Conservation (phyloP, 129 eudicot species). For the Escallonia rubra region DNA sequence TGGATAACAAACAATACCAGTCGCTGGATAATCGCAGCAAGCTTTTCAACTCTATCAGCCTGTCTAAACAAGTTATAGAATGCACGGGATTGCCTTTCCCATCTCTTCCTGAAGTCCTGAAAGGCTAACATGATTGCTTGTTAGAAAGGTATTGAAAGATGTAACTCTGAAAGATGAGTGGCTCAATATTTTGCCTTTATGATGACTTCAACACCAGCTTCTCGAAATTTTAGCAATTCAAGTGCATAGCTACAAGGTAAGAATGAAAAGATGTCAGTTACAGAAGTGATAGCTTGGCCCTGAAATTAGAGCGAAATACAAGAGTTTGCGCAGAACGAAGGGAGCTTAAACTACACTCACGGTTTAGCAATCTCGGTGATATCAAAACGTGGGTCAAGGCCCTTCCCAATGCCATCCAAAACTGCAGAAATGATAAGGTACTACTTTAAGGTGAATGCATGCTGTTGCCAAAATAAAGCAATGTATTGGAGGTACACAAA, state of each 20-base stretch:
- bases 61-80: slow-evolving; percentile 90
- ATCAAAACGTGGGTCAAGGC: slow-evolving; percentile 98
- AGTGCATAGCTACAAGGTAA: slow-evolving; percentile 66
- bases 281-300: slow-evolving; percentile 10
- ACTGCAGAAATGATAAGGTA: slow-evolving; percentile 36
- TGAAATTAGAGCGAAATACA: not conserved
- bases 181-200: slow-evolving; percentile 48
- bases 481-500: not conserved
- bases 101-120: slow-evolving; percentile 90
- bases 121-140: slow-evolving; percentile 9
- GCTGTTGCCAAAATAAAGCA: not conserved
- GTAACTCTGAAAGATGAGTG: not conserved
- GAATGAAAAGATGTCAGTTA: slow-evolving; percentile 16
- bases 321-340: not conserved
- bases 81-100: slow-evolving; percentile 90
- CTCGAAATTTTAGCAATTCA: slow-evolving; percentile 90
- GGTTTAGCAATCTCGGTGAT: slow-evolving; percentile 98
- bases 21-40: slow-evolving; percentile 74
- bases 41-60: slow-evolving; percentile 94
- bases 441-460: not conserved
- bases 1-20: slow-evolving; percentile 43
- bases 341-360: slow-evolving; percentile 49
- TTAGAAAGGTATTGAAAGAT: not conserved
- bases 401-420: slow-evolving; percentile 97
- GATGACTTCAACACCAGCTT: slow-evolving; percentile 95